Base-by-base conservation (phyloP, 1,284 basidiomycete species). In the Ganoderma boninense region DNA sequence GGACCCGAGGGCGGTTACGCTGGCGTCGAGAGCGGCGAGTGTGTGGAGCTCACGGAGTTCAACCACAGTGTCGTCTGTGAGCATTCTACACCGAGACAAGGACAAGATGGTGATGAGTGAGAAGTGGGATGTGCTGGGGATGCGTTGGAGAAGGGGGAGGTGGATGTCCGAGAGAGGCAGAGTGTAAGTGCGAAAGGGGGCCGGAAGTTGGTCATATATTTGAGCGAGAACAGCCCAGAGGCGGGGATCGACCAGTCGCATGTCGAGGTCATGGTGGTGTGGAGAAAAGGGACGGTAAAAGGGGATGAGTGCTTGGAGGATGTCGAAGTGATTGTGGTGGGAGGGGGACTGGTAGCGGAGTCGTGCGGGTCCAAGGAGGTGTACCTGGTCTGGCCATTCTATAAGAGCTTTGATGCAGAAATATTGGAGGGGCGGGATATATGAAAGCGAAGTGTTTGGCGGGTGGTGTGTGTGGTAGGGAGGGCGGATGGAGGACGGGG, bases 161-260 rank as follows among this genome's bases (percentile, higher is more conserved):
- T 88, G 82, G 8, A 76, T 74, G 74, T 92, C 87, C 2, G 84
- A 82, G 11, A 93, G 84, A 0, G 89, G 84, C 18, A 91, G 77
- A 18, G 78, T 76, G 77, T 86, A 87, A 2, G 80, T 76, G 13
- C 78, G 79, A 60, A 91, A 82, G 6, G 68, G 62, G 0, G 77
- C 61, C 0, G 92, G 91, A 8, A 92, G 82, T 26, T 82, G 77
- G 65, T 84, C 78, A 73, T 88, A 91, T 49, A 92, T 74, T 74
- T 92, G 92, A 4, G 86, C 80, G 38, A 94, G 68, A 14, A 85
- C 80, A 0, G 86, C 87, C 91, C 92, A 93, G 14, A 92, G 79
- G 14, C 85, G 82, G 0, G 92, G 90, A 73, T 91, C 87, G 4
- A 86, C 76, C 0, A 65, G 23, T 52, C 79, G 74, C 67, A 79